A percentile compares a stretch with the other conserved stretches of the same genome.
Evolutionary conservation across 495 filamentous ascomycete genomes (phyloP).

Genomic region (Penicillium flavigenum): DNA sequence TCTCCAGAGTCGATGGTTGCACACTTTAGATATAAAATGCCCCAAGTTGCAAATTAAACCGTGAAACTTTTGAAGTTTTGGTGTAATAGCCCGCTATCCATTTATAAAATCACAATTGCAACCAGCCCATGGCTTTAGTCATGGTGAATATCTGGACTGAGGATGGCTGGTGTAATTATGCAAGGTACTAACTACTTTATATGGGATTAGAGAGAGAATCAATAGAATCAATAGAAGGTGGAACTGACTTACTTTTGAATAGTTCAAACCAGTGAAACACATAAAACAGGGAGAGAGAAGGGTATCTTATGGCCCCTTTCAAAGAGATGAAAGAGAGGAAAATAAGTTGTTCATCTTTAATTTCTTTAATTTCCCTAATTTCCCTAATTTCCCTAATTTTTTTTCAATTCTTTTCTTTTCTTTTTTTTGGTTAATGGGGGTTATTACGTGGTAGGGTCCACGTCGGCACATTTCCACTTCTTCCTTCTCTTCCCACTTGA

Average conservation of each 20-base stretch:
- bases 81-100: not conserved
- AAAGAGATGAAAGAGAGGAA: not conserved
- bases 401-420: not conserved
- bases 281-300: not conserved
- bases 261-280: not conserved
- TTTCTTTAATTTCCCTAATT: not conserved
- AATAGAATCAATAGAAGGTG: slow-evolving; percentile 1
- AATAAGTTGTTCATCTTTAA: no score
- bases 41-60: not conserved
- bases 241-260: not conserved
- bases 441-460: not conserved
- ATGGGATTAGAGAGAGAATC: not conserved
- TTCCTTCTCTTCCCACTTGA: not conserved
- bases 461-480: not conserved
- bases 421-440: not conserved
- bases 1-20: not conserved
- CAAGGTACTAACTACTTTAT: not conserved
- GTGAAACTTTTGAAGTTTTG: not conserved
- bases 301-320: not conserved
- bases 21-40: not conserved
- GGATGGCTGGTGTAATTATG: not conserved
- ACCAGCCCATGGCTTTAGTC: not conserved
- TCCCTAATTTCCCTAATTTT: no score
- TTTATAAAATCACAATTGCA: not conserved
- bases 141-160: not conserved